These are phyloP conservation scores for Wickerhamiella qilinensis DNA, from an alignment of 805 yeast genomes.

Conservation along the genomic window DNA sequence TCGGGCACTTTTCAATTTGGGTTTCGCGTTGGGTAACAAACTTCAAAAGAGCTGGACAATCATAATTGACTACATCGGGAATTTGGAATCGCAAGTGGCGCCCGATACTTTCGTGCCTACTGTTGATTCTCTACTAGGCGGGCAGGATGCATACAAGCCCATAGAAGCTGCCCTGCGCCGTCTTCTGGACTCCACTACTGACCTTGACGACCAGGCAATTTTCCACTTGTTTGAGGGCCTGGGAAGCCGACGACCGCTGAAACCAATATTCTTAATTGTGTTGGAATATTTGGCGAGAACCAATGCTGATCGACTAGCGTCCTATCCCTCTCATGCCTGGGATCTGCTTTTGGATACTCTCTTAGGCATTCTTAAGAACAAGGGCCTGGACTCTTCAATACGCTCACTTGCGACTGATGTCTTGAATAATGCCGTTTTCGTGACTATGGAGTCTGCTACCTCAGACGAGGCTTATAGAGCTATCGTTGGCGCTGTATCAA, in stretches of 20 bases:
- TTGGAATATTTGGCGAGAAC: conserved; percentile 36
- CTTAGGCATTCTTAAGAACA: conserved; percentile 24
- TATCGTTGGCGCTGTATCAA: background rate
- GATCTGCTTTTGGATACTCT: conserved; percentile 30
- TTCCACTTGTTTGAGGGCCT: conserved; percentile 32
- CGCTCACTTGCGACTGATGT: conserved; percentile 34
- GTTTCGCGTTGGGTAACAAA: conserved; percentile 66
- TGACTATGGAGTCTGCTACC: conserved; percentile 17
- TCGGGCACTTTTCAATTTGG: conserved; percentile 62
- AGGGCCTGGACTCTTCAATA: conserved; percentile 28
- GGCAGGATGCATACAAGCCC: conserved; percentile 18
- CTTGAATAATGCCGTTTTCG: conserved; percentile 33
- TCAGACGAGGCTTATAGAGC: conserved; percentile 7
- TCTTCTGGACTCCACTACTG: conserved; percentile 43
- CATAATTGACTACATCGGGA: conserved; percentile 23
- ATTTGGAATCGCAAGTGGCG: conserved; percentile 6
- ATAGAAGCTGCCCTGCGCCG: conserved; percentile 44
- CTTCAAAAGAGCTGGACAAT: conserved; percentile 52
- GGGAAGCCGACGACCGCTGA: background rate
- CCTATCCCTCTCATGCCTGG: conserved; percentile 29
- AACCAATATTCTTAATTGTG: conserved; percentile 19
- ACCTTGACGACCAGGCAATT: conserved; percentile 38
- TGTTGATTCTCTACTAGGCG: conserved; percentile 6
- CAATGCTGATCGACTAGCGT: conserved; percentile 34
- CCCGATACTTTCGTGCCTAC: background rate